phyloP scores from a whole-genome alignment of 352 stramenopile genomes.

The Pythium folliculosum region DNA sequence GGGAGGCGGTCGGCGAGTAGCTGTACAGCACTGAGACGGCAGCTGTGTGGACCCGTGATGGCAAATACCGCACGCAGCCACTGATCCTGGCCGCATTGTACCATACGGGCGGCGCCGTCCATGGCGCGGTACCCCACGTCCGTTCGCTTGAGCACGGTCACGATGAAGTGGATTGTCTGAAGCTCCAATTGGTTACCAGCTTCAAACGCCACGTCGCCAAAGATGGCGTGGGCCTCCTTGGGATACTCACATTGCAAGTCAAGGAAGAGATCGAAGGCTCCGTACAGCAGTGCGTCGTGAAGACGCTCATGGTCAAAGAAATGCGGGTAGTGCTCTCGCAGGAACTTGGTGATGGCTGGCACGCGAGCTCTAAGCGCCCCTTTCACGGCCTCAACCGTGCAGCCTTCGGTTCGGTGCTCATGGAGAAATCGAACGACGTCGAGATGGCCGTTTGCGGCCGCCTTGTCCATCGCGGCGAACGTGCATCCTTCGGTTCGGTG shows the following conservation, averaged over 20 bases:
- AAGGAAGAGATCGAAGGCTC: too few relatives aligned
- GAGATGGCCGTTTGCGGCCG: background rate
- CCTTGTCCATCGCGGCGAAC: background rate
- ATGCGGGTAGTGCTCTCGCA: background rate
- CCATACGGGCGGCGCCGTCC: background rate
- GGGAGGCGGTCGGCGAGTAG: background rate
- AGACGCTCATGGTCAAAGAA: too few relatives aligned
- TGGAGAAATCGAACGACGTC: background rate
- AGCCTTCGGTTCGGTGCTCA: background rate
- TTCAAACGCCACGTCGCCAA: too few relatives aligned
- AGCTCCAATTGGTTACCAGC: background rate
- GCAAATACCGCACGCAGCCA: background rate
- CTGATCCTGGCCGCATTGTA: background rate
- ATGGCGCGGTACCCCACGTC: slow-evolving; percentile 1
- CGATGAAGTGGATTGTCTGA: slow-evolving; percentile 4
- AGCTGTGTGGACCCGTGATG: slow-evolving; percentile 1
- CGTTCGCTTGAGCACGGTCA: background rate
- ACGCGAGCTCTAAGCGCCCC: background rate
- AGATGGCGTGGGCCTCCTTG: too few relatives aligned
- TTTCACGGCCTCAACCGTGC: background rate
- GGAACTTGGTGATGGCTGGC: background rate
- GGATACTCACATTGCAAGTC: too few relatives aligned
- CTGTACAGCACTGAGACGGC: background rate
- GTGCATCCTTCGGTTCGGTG: slow-evolving; percentile 1
- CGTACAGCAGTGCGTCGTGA: too few relatives aligned